Evolutionary conservation across 345 rosid species (phyloP).

Genomic region (Camelina laxa): DNA sequence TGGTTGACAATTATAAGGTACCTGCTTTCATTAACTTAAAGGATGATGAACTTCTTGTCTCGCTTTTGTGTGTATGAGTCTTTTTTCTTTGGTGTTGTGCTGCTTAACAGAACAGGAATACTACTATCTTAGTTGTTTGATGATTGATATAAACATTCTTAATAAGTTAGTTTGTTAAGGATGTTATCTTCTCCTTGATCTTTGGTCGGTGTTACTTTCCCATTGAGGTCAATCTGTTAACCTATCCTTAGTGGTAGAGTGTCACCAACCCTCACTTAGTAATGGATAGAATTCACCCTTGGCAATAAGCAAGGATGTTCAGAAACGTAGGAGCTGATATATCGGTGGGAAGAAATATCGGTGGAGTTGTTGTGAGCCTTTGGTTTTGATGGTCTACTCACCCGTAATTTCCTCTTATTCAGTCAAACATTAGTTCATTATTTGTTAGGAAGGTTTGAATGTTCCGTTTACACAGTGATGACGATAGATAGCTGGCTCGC

Average conservation of each 20-base stretch:
- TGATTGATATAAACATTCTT: conserved; percentile 2
- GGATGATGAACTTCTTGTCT: not conserved
- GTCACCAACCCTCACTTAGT: not conserved
- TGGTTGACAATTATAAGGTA: conserved; percentile 76
- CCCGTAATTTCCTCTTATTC: not conserved
- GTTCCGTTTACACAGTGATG: not conserved
- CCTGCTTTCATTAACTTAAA: conserved; percentile 5
- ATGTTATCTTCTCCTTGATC: not conserved
- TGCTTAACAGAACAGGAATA: conserved; percentile 4
- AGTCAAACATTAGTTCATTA: not conserved
- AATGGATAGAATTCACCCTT: not conserved
- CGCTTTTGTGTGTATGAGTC: conserved; percentile 23
- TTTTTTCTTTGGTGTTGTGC: conserved; percentile 10
- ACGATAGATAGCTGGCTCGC: not conserved
- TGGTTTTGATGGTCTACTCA: conserved; percentile 6
- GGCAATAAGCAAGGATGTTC: not conserved
- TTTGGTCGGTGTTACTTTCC: not conserved
- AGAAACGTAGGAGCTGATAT: not conserved
- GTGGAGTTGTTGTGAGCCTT: conserved; percentile 18
- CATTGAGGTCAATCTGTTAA: not conserved
- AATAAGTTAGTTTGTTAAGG: not conserved
- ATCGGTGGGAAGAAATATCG: not conserved
- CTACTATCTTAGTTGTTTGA: not conserved
- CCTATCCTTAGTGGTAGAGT: conserved; percentile 8
- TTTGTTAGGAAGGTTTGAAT: not conserved